Base-by-base conservation (phyloP, 768 basidiomycete species). In the Megacollybia marginata region DNA sequence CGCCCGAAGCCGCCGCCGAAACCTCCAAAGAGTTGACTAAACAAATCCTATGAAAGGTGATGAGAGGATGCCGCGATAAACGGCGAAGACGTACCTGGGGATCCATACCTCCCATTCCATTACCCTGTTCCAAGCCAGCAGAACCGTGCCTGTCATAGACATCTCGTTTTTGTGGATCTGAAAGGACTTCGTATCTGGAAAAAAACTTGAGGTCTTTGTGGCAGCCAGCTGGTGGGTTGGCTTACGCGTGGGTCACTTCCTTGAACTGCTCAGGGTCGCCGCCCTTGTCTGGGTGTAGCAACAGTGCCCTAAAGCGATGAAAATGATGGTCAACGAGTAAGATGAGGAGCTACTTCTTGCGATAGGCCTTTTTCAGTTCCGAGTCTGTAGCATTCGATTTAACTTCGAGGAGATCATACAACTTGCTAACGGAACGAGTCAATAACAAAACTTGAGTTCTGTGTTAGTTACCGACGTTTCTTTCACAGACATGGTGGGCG, bases 221-320 rank as follows among this genome's bases (percentile, higher is more conserved):
- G 6, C 23, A 28, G 23, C 23, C 23, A 28, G 23, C 23, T 2
- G 23, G 23, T 28, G 23, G 50, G 51, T 51, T 19, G n/a, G 77
- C 90, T 54, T 75, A 92, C 87, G 91, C 91, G 72, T 92, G 91
- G 9, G 91, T 94, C 34, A 98, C 88, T 64, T 97, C 92, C 64
- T 98, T 97, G 84, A 98, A 98, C 48, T 88, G 67, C 67, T 98
- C 95, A 20, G 92, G 92, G 59, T 96, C 94, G 50, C 93, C 93
- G 44, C 93, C 92, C 69, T 94, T 94, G 77, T 93, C 91, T 18
- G 91, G 91, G 64, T 93, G 91, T 55, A 92, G 69, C 50, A 86
- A 80, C 46, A 93, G 67, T 9, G 91, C 91, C 66, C 91, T 93
- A 51, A 56, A 47, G 19, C 50, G 52, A 9, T 18, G 54, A 53